phyloP scores from a whole-genome alignment of 495 filamentous ascomycete species.

The Penicillium riverlandense region DNA sequence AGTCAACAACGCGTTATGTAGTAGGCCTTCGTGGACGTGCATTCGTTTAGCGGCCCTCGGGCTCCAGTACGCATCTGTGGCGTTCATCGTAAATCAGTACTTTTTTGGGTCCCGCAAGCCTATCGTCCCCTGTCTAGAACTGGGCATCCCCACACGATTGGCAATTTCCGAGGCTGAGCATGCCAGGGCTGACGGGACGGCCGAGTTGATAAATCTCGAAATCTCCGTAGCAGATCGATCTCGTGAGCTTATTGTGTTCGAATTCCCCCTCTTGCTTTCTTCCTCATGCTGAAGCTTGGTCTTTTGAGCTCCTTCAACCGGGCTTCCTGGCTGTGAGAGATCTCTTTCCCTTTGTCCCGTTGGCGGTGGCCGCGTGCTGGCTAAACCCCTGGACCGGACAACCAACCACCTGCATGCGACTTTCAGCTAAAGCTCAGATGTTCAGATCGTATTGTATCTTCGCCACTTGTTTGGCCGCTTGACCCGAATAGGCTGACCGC shows the following conservation, averaged over 20 bases:
- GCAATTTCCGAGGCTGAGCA: not conserved
- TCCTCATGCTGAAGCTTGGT: not conserved
- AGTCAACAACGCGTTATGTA: no score
- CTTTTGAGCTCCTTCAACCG: constrained; percentile 2
- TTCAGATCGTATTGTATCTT: constrained; percentile 8
- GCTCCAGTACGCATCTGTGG: not conserved
- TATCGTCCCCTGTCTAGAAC: no score
- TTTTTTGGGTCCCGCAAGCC: not conserved
- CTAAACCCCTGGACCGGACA: not conserved
- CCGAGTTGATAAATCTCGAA: constrained; percentile 1
- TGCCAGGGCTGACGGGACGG: constrained; percentile 1
- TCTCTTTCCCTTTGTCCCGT: no score
- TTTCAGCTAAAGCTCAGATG: no score
- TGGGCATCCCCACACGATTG: not conserved
- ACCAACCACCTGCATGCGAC: not conserved
- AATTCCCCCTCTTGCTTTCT: not conserved
- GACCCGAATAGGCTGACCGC: not conserved
- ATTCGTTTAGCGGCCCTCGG: no score
- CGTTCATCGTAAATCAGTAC: constrained; percentile 1
- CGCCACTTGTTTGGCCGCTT: no score
- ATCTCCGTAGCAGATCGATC: not conserved
- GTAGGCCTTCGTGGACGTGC: no score
- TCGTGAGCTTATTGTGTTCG: constrained; percentile 8
- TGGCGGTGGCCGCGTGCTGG: no score
- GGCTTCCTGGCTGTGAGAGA: not conserved